phyloP scores from a whole-genome alignment of 371 early-diverging fungal genomes.

The Mucor circinelloides region DNA sequence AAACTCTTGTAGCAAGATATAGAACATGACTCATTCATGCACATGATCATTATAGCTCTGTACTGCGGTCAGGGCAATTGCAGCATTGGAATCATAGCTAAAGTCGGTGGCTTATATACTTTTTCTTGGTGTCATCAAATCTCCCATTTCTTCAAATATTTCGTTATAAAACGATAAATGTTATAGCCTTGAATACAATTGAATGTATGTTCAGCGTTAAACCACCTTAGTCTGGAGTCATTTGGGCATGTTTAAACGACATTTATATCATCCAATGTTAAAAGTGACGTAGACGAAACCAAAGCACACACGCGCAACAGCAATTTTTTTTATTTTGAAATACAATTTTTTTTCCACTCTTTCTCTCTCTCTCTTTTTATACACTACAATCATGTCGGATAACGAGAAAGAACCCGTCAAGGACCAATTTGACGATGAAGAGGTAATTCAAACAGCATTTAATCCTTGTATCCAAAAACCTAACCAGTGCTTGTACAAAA shows the following conservation, averaged over 20 bases:
- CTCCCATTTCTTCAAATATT: background rate
- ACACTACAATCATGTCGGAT: slow-evolving; percentile 40
- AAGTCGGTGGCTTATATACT: background rate
- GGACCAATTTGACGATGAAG: slow-evolving; percentile 52
- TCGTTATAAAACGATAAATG: too few relatives aligned
- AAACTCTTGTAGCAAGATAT: background rate
- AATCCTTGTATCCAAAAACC: background rate
- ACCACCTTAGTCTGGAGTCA: background rate
- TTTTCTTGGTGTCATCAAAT: background rate
- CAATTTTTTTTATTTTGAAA: slow-evolving; percentile 2
- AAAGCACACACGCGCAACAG: background rate
- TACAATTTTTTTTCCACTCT: background rate
- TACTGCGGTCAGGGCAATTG: background rate
- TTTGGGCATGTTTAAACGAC: background rate
- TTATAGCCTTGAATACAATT: background rate
- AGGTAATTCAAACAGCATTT: slow-evolving; percentile 16
- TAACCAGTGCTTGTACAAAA: slow-evolving; percentile 9
- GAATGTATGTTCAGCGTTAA: background rate
- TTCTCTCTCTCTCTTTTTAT: background rate
- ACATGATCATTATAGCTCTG: background rate
- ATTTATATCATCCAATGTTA: background rate
- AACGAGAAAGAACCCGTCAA: slow-evolving; percentile 50
- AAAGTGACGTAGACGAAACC: background rate
- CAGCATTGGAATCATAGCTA: background rate
- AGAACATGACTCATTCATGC: background rate